These are phyloP conservation scores for Aurifilum marmelostoma DNA, from an alignment of 2,329 filamentous ascomycete genomes.

Conservation along the genomic window DNA sequence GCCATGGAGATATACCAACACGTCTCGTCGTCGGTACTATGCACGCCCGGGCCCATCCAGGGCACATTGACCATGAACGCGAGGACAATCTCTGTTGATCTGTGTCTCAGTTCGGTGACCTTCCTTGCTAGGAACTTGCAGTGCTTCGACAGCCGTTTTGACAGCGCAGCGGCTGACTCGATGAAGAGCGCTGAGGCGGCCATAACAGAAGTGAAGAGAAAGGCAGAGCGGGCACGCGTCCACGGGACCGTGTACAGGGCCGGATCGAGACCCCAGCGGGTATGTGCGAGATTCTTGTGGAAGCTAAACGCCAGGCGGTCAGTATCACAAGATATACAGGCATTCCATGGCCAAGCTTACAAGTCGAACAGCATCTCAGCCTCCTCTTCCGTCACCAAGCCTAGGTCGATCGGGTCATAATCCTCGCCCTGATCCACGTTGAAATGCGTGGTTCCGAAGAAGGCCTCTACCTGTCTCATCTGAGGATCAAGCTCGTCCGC, in stretches of 20 bases:
- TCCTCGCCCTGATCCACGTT: conserved; percentile 66
- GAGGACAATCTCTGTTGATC: conserved; percentile 74
- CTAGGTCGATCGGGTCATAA: conserved; percentile 70
- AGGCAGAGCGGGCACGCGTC: conserved; percentile 68
- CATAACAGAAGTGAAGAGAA: conserved; percentile 72
- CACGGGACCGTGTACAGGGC: conserved; percentile 67
- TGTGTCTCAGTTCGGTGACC: conserved; percentile 63
- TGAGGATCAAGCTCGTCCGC: conserved; percentile 40
- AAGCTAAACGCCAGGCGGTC: conserved; percentile 52
- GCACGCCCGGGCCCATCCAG: conserved; percentile 71
- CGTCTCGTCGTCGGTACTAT: conserved; percentile 73
- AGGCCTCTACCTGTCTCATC: conserved; percentile 59
- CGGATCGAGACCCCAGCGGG: conserved; percentile 73
- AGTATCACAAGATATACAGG: neutral
- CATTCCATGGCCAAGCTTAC: conserved; percentile 47
- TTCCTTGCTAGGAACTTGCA: conserved; percentile 64
- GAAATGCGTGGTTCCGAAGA: conserved; percentile 68
- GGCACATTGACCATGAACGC: conserved; percentile 77
- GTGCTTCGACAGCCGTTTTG: conserved; percentile 67
- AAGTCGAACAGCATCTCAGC: conserved; percentile 66
- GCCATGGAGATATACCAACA: conserved; percentile 73
- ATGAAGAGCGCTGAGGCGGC: conserved; percentile 71
- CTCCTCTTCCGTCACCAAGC: conserved; percentile 68
- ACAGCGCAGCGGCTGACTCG: conserved; percentile 64
- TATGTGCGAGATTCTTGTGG: conserved; percentile 71